Conservation (phyloP, 768 basidiomycete genomes). For the Tricholoma flavovirens region DNA sequence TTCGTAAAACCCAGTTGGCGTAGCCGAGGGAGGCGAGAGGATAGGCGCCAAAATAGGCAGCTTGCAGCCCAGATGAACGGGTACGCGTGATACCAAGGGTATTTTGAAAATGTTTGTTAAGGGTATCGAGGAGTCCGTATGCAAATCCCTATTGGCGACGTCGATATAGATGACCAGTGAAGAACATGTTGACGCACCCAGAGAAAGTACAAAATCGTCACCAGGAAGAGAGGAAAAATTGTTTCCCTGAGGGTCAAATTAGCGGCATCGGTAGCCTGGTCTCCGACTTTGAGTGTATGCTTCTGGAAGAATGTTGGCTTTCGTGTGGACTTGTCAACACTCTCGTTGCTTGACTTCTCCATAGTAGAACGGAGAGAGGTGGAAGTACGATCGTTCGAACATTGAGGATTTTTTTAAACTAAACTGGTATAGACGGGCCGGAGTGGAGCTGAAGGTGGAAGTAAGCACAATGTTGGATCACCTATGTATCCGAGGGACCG, state of each 20-base stretch:
- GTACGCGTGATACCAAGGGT: slow-evolving; percentile 28
- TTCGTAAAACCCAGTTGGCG: slow-evolving; percentile 28
- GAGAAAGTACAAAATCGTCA: slow-evolving; percentile 31
- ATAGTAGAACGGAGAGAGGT: background rate
- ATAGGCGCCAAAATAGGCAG: slow-evolving; percentile 31
- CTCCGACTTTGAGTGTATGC: slow-evolving; percentile 28
- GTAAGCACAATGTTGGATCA: too few relatives aligned
- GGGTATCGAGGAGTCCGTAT: slow-evolving; percentile 28
- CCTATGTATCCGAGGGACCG: too few relatives aligned
- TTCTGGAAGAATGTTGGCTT: slow-evolving; percentile 15
- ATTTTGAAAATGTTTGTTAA: slow-evolving; percentile 31
- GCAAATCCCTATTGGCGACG: slow-evolving; percentile 22
- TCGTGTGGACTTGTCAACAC: background rate
- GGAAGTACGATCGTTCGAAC: slow-evolving; percentile 2
- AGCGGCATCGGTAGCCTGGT: slow-evolving; percentile 27
- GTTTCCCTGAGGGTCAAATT: slow-evolving; percentile 26
- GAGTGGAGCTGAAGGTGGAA: background rate
- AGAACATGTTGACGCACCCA: slow-evolving; percentile 18
- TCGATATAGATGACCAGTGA: background rate
- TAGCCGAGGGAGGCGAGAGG: slow-evolving; percentile 29
- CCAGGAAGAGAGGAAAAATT: slow-evolving; percentile 27
- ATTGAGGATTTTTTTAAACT: background rate
- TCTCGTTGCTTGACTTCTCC: background rate
- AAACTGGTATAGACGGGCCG: slow-evolving; percentile 8
- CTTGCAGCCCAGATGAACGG: slow-evolving; percentile 29